phyloP scores from a whole-genome alignment of 495 filamentous ascomycete species.

The Arthonia radiata region DNA sequence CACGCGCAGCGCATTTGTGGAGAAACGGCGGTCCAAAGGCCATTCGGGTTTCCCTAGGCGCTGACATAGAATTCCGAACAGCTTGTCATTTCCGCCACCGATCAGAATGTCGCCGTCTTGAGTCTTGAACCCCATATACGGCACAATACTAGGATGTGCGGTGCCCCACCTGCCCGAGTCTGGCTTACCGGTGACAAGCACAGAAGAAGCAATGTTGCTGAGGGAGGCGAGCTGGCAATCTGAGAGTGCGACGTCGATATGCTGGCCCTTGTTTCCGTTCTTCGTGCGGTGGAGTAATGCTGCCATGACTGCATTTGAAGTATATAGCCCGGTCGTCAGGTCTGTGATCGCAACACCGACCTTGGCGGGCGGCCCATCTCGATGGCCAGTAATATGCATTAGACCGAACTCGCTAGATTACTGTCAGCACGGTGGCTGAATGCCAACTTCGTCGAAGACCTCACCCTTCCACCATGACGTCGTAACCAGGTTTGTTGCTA shows the following conservation, averaged over 20 bases:
- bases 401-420: conserved; percentile 54
- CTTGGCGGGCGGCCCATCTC: conserved; percentile 83
- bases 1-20: conserved; percentile 62
- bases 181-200: conserved; percentile 64
- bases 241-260: conserved; percentile 74
- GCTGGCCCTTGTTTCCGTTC: conserved; percentile 60
- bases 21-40: conserved; percentile 49
- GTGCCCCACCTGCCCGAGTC: conserved; percentile 87
- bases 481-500: conserved; percentile 71
- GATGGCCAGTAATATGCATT: conserved; percentile 87
- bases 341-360: conserved; percentile 95
- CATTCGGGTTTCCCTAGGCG: conserved; percentile 54
- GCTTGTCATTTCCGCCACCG: conserved; percentile 77
- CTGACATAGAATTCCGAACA: conserved; percentile 72
- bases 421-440: conserved; percentile 3
- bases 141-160: conserved; percentile 85
- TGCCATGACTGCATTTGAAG: conserved; percentile 92
- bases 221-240: conserved; percentile 89
- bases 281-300: conserved; percentile 47
- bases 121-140: conserved; percentile 83
- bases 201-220: conserved; percentile 79
- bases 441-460: conserved; percentile 1
- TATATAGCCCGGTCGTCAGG: conserved; percentile 85
- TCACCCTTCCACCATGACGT: conserved; percentile 91
- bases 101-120: conserved; percentile 75